Evolutionary conservation across 345 rosid species (phyloP), one percentile per base, ranked within the genome.

Genomic region (Melastoma malabathricum): DNA sequence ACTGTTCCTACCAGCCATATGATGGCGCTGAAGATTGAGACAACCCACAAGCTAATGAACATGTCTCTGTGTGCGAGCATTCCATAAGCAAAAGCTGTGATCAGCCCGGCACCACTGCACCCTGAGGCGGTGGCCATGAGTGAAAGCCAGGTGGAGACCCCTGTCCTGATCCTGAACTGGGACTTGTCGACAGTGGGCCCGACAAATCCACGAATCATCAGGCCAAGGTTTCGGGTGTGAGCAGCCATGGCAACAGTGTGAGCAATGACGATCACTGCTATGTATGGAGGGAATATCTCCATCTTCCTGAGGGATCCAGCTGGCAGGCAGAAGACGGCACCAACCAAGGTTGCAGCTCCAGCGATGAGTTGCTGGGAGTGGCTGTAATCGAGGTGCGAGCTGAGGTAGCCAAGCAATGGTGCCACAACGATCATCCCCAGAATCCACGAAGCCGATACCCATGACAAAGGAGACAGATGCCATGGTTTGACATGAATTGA

Each of bases 391-490:
- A 80, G 70, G 54, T 59, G 61, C 41, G 27, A 51, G 41, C 80
- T 68, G 16, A 80, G 41, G 29, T 58, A 57, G 41, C 57, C 61
- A 18, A 72, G 54, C 0, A 55, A 31, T 1, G 78, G 76, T 46
- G 57, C 61, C 1, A 63, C 70, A n/a, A 80, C 22, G 52, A 70
- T 25, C 57, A 77, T 47, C 29, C 83, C 86, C 18, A 69, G 47
- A 13, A 59, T 62, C 86, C 86, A 80, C 3, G 86, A 80, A 38
- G 77, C 58, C 16, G 83, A 70, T n/a, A 76, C 72, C 83, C 83
- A 80, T 38, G 70, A 72, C n/a, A 77, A 57, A 3, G 83, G 66
- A 7, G 86, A 76, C 41, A 34, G 41, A 34, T 9, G 41, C 41
- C 41, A 34, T 2, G 10, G 12, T 6, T 34, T 9, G 10, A 34